phyloP scores from a whole-genome alignment of 305 asterid genomes.

The Solanum aculeatissimum region DNA sequence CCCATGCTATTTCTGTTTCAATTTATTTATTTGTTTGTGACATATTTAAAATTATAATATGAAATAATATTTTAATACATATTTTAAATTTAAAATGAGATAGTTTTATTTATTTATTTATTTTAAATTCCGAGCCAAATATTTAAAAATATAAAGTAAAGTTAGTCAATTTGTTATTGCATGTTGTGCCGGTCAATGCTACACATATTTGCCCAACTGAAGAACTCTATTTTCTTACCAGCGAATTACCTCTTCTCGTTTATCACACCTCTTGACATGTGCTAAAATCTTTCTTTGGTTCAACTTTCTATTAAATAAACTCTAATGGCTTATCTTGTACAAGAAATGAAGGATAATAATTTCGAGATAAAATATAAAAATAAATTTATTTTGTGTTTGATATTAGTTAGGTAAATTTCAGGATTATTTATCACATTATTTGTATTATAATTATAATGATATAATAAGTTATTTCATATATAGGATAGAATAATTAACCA shows the following conservation, averaged over 20 bases:
- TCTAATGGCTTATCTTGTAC: background rate
- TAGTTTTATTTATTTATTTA: background rate
- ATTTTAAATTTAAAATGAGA: background rate
- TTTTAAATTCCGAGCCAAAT: background rate
- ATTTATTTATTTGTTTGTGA: too few relatives aligned
- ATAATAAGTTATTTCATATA: background rate
- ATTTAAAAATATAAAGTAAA: background rate
- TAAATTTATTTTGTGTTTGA: too few relatives aligned
- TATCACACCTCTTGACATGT: background rate
- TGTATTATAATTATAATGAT: too few relatives aligned
- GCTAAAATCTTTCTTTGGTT: background rate
- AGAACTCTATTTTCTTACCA: background rate
- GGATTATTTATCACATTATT: background rate
- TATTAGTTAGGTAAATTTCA: too few relatives aligned
- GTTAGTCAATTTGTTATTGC: background rate
- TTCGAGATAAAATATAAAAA: too few relatives aligned
- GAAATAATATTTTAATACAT: background rate
- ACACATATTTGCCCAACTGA: background rate
- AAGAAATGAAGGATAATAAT: background rate
- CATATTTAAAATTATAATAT: background rate
- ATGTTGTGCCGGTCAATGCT: background rate
- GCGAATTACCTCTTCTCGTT: background rate
- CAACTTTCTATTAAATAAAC: background rate
- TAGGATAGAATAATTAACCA: background rate
- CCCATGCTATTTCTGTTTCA: fast-evolving